Evolutionary conservation across 805 yeast genomes (phyloP).

Genomic region (Teunomyces barrocoloradensis): DNA sequence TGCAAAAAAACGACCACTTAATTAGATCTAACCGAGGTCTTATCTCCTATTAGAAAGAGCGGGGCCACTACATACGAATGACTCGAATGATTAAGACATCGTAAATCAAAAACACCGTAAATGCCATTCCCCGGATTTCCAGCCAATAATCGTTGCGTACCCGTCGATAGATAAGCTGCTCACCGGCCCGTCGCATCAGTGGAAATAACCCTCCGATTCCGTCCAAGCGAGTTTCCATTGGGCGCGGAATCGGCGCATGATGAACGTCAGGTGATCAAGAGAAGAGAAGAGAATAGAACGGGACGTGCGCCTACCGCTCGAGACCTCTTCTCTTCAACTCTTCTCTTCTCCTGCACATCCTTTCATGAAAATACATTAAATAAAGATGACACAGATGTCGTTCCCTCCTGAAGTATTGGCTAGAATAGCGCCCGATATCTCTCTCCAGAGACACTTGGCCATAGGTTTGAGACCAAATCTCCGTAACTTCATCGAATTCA

Average conservation of each 20-base stretch:
- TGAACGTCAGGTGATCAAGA: neutral
- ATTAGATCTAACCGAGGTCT: neutral
- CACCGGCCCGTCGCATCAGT: neutral
- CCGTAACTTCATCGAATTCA: slow-evolving; percentile 70
- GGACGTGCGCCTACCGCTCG: no score
- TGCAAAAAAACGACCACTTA: neutral
- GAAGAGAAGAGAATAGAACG: no score
- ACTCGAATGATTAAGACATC: neutral
- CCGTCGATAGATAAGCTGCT: neutral
- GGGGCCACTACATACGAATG: neutral
- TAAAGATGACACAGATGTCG: slow-evolving; percentile 15
- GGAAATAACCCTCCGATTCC: slow-evolving; percentile 1
- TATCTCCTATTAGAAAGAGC: neutral
- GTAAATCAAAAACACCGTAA: neutral
- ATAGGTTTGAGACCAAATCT: slow-evolving; percentile 74
- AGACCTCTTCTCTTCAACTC: neutral
- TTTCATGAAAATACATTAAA: neutral
- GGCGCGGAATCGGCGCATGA: neutral
- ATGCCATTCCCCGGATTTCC: neutral
- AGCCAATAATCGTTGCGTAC: slow-evolving; percentile 1
- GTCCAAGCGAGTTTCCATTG: neutral
- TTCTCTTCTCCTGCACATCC: neutral
- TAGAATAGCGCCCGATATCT: slow-evolving; percentile 79
- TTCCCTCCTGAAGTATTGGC: slow-evolving; percentile 84
- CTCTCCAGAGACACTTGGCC: slow-evolving; percentile 74